These are phyloP conservation scores for Fusarium sp. DNA, from an alignment of 2,329 filamentous ascomycete species.

Conservation along the genomic window DNA sequence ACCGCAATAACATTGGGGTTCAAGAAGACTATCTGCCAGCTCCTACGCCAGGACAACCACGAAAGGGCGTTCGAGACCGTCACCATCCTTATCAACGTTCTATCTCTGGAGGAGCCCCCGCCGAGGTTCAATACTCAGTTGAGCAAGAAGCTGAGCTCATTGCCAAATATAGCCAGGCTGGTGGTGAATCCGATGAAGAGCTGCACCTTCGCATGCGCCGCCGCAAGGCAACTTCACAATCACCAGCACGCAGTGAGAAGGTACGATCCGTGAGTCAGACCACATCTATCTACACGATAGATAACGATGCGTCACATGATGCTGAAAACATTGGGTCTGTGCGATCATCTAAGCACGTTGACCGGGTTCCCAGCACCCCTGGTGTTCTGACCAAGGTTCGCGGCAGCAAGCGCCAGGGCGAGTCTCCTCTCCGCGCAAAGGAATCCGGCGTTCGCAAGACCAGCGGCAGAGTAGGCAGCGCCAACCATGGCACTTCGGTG, in stretches of 20 bases:
- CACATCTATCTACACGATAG: slow-evolving; percentile 72
- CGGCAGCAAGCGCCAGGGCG: slow-evolving; percentile 65
- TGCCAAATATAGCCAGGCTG: slow-evolving; percentile 70
- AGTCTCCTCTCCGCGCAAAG: slow-evolving; percentile 62
- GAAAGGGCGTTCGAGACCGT: slow-evolving; percentile 85
- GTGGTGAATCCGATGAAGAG: slow-evolving; percentile 83
- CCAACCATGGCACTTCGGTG: slow-evolving; percentile 58
- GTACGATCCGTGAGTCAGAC: slow-evolving; percentile 80
- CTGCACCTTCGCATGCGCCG: slow-evolving; percentile 79
- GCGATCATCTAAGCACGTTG: slow-evolving; percentile 70
- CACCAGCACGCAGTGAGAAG: slow-evolving; percentile 70
- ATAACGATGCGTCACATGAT: slow-evolving; percentile 76
- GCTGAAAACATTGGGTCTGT: slow-evolving; percentile 74
- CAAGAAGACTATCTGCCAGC: slow-evolving; percentile 93
- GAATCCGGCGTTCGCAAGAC: slow-evolving; percentile 71
- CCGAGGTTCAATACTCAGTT: slow-evolving; percentile 64
- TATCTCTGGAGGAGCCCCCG: slow-evolving; percentile 56
- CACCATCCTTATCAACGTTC: slow-evolving; percentile 78
- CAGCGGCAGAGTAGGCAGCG: slow-evolving; percentile 72
- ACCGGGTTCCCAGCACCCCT: slow-evolving; percentile 64
- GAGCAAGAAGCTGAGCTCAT: slow-evolving; percentile 70
- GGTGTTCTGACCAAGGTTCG: slow-evolving; percentile 73
- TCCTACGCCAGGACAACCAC: slow-evolving; percentile 93
- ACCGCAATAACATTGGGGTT: slow-evolving; percentile 73
- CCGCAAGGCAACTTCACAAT: slow-evolving; percentile 72